Percentiles rank a stretch among this genome's conserved stretches.
Conservation (phyloP, 306 rosid species). For the Fragaria nilgerrensis region DNA sequence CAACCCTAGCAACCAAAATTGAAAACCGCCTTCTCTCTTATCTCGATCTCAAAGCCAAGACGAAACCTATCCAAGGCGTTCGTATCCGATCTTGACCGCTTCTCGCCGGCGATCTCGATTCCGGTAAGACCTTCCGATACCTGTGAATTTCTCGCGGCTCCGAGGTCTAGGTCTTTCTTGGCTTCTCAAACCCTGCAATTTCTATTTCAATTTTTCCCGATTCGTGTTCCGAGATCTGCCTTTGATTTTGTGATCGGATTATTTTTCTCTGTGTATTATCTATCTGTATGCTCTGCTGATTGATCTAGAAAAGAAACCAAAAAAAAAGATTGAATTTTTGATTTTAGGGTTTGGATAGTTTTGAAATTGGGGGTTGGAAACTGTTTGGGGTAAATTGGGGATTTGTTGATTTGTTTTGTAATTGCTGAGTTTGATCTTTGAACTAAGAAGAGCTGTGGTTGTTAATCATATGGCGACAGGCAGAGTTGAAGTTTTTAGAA, state of each 20-base stretch:
- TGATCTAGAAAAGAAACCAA: neutral
- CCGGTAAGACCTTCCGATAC: conserved; percentile 72
- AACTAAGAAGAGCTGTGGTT: conserved; percentile 55
- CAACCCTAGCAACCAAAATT: neutral
- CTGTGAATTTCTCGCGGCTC: conserved; percentile 47
- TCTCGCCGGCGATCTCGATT: conserved; percentile 1
- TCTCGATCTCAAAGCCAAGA: neutral
- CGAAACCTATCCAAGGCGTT: neutral
- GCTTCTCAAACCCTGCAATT: conserved; percentile 7
- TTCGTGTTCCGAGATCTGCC: conserved; percentile 4
- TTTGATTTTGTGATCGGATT: conserved; percentile 7
- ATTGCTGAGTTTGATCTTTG: conserved; percentile 35
- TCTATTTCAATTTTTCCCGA: neutral
- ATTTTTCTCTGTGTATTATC: neutral
- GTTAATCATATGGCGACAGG: conserved; percentile 83
- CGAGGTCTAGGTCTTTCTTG: conserved; percentile 49
- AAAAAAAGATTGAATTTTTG: conserved; percentile 3
- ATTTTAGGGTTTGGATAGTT: neutral
- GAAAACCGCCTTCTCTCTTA: neutral
- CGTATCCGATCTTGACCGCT: neutral
- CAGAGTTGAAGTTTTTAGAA: conserved; percentile 47
- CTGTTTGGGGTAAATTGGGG: conserved; percentile 12
- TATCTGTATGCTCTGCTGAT: conserved; percentile 4
- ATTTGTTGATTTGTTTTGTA: conserved; percentile 20
- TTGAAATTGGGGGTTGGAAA: conserved; percentile 19